Evolutionary conservation across 345 rosid species (phyloP), one percentile per base, ranked within the genome.

Genomic region (Gossypium stocksii): DNA sequence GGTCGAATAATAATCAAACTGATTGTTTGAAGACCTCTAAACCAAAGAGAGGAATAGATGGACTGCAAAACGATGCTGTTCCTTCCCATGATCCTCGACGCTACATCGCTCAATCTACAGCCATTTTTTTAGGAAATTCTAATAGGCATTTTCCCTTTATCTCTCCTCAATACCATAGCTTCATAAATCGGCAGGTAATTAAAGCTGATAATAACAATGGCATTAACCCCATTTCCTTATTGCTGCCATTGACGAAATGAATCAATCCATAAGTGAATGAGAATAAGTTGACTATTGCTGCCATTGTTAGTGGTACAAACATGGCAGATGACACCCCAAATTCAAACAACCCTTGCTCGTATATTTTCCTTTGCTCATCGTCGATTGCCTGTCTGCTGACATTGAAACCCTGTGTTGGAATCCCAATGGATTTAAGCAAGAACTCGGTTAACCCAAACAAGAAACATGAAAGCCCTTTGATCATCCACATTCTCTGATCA

Each of bases 301-400:
- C 87, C 62, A 67, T 61, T 6, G 86, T 70, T 19, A 82, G 38
- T 5, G 82, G 73, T 56, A 87, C 84, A 60, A 88, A 86, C 84
- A 94, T 74, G 0, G 90, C 87, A 0, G 87, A 87, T 56, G 83
- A 19, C 0, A 74, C 83, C 9, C 93, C 92, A 2, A 92, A 91
- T 23, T 91, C 90, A 2, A 88, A 92, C 0, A 82, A 60, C 22
- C 84, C 93, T 75, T 86, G 79, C 61, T 79, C 84, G 14, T 88
- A 89, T 79, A 82, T 77, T 76, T 86, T 86, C 12, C 81, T 84
- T 44, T 82, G 92, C 59, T 89, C 88, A 0, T 80, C 82, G 4
- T 84, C 83, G 4, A 74, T 58, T 0, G 82, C 85, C 82, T 92
- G 88, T 86, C 83, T 87, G 0, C 93, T 90, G 59, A 90, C 73